These are phyloP conservation scores for Inga laurina DNA, from an alignment of 306 rosid species.

Conservation along the genomic window DNA sequence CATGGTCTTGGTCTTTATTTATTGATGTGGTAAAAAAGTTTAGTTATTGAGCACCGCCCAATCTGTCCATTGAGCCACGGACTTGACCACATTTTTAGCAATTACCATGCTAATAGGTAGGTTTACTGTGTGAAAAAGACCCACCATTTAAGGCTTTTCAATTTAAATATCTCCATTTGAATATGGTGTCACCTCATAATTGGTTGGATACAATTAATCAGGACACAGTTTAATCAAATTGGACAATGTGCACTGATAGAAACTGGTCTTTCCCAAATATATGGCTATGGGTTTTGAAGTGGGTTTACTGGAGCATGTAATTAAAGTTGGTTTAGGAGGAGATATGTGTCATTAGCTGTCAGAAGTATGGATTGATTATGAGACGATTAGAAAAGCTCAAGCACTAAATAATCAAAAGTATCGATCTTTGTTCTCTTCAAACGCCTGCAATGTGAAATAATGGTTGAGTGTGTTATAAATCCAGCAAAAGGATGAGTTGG, in stretches of 20 bases:
- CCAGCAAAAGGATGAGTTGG: slow-evolving; percentile 32
- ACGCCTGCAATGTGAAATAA: slow-evolving; percentile 20
- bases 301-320: slow-evolving; percentile 4
- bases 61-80: slow-evolving; percentile 93
- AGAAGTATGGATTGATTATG: not conserved
- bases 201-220: slow-evolving; percentile 26
- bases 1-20: slow-evolving; percentile 18
- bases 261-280: slow-evolving; percentile 33
- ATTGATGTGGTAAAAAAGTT: slow-evolving; percentile 40
- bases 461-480: slow-evolving; percentile 5
- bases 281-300: slow-evolving; percentile 30
- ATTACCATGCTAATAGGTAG: slow-evolving; percentile 55
- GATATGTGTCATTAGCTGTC: not conserved
- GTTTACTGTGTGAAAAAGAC: slow-evolving; percentile 63
- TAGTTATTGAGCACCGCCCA: slow-evolving; percentile 81
- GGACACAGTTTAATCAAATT: slow-evolving; percentile 5
- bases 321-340: slow-evolving; percentile 16
- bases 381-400: slow-evolving; percentile 24
- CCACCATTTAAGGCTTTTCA: slow-evolving; percentile 41
- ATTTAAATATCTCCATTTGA: slow-evolving; percentile 18
- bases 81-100: slow-evolving; percentile 45
- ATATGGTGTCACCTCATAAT: slow-evolving; percentile 25
- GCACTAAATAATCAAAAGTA: slow-evolving; percentile 5
- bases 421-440: slow-evolving; percentile 13
- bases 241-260: slow-evolving; percentile 26